Evolutionary conservation across 768 basidiomycete species (phyloP), one percentile per base, ranked within the genome.

Genomic region (Pulveroboletus sp.): DNA sequence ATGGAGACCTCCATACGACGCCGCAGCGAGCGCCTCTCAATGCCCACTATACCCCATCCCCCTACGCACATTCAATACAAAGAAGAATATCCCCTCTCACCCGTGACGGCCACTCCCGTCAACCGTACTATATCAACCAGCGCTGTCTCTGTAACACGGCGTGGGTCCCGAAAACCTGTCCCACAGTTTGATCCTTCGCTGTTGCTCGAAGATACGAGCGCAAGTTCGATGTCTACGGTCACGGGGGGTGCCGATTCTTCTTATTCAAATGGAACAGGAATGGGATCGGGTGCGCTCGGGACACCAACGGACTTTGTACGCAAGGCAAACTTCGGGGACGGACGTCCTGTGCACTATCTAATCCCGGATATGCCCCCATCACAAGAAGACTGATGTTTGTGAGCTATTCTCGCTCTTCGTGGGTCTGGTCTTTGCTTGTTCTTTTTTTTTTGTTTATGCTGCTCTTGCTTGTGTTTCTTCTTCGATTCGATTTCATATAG

Each of bases 311-410:
- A 44, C 56, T 64, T 75, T 53, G 50, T 41, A 28, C 77, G 71
- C 56, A 76, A 76, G 61, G 63, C 65, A 36, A 76, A 74, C 62
- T 71, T 79, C 61, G 77, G 73, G 44, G 71, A 71, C 31, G 71
- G 71, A 24, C 66, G 72, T 39, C 71, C 72, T 24, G 55, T 82
- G 51, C 81, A 82, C 62, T 81, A 79, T 69, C 60, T 82, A 50
- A 81, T 82, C 37, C 81, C 81, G 8, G 81, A 82, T 57, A 72
- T 81, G 73, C 81, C 80, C 15, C 64, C 60, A 17, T 64, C 64
- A 10, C 60, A 55, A 57, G 58, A 43, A 47, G 65, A 71, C 30
- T 65, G 51, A 65, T 36, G 51, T 40, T 35, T 13, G 13, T 24
- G 39, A 45, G 46, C 43, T 33, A 48, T 26, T 43, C 48, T 30